Base-by-base conservation (phyloP, 1,284 basidiomycete genomes). In the Apiotrichum mycotoxinovorans region DNA sequence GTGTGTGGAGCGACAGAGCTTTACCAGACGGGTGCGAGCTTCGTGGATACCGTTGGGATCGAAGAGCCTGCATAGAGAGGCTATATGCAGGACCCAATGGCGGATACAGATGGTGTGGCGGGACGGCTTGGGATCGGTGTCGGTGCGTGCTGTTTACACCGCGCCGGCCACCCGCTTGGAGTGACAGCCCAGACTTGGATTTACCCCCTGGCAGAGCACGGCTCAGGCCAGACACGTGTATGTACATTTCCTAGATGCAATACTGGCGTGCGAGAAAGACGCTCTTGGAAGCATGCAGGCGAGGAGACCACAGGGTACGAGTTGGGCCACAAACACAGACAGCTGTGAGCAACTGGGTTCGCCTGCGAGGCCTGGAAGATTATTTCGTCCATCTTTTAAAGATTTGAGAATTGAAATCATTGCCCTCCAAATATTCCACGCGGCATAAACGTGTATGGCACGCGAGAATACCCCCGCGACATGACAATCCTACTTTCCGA, bases 201-300 rank as follows among this genome's bases (percentile, higher is more conserved):
- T 40, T 38, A 38, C 12, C 46, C 34, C 35, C 18, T 44, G 43
- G 30, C 27, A 20, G 44, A 33, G 44, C 27, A 33, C 44, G 33
- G 33, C 33, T 37, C 46, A 3, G 25, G 46, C 46, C 49, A 35
- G 49, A 51, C 49, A 51, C 49, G 49, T 51, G 49, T 51, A 51
- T 51, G 49, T 51, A 51, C 38, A 51, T 51, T 51, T n/a, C 37
- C 38, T 51, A 51, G 49, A 51, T 51, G 49, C 49, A 51, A 30
- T 37, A 34, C 46, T 48, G 46, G 46, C 33, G 46, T 48, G 46
- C n/a, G 45, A 46, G n/a, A 25, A 18, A 11, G 9, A n/a, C n/a
- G n/a, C n/a, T n/a, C n/a, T n/a, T n/a, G n/a, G 22, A 1, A 2
- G 44, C 7, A 25, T 5, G 18, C 18, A 9, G 3, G 18, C 7